A percentile compares a stretch with the other conserved stretches of the same genome.
These are phyloP conservation scores for Boletus rubescentipes DNA, from an alignment of 768 basidiomycete species.

Conservation along the genomic window DNA sequence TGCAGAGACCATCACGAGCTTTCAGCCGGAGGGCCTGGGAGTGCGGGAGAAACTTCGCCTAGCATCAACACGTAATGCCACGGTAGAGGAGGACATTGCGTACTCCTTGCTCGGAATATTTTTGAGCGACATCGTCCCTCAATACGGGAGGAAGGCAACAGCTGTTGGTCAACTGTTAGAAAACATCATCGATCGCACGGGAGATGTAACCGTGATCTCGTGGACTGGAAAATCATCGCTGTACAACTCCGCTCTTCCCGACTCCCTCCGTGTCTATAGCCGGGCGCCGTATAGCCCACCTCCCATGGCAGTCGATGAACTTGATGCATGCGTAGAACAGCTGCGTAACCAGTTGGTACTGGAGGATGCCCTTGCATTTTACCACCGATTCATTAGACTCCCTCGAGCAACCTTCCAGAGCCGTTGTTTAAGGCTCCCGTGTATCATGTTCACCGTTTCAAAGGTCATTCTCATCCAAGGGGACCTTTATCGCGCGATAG, in stretches of 20 bases:
- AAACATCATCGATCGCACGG: slow-evolving; percentile 1
- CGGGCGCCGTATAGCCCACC: not conserved
- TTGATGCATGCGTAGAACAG: not conserved
- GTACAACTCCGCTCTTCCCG: slow-evolving; percentile 12
- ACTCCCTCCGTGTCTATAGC: not conserved
- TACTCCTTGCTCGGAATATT: slow-evolving; percentile 14
- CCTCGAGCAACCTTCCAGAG: not conserved
- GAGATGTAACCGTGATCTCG: slow-evolving; percentile 5
- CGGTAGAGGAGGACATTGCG: slow-evolving; percentile 7
- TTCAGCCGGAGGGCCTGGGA: not conserved
- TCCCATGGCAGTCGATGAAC: not conserved
- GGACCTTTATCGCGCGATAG: not conserved
- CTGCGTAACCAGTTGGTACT: not conserved
- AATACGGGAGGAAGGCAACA: not conserved
- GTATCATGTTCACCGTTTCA: not conserved
- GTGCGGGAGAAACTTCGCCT: slow-evolving; percentile 9
- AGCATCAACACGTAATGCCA: slow-evolving; percentile 5
- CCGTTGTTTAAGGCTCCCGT: not conserved
- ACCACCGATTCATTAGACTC: not conserved
- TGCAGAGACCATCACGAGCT: not conserved
- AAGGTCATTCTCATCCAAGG: not conserved
- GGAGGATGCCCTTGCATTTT: not conserved
- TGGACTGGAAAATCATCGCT: slow-evolving; percentile 5
- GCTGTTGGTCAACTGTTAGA: slow-evolving; percentile 8
- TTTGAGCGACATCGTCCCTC: slow-evolving; percentile 3